Evolutionary conservation across 176 grass and related monocot species (phyloP).

Genomic region (Eragrostis curvula): DNA sequence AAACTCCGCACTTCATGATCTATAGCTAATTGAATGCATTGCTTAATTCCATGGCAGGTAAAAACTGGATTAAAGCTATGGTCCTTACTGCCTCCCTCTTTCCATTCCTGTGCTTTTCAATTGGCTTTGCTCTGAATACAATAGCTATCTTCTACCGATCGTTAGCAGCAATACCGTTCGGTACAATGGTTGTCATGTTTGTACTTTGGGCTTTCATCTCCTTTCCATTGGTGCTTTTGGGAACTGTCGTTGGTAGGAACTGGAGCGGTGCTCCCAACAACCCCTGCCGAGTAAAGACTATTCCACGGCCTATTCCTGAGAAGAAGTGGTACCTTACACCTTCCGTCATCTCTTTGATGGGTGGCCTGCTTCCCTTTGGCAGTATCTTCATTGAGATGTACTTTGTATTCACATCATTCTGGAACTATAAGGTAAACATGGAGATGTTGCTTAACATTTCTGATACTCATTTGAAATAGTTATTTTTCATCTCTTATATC

Average conservation of each 20-base stretch:
- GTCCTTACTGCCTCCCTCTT: slow-evolving; percentile 94
- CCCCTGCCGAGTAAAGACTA: slow-evolving; percentile 97
- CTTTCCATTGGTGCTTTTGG: slow-evolving; percentile 87
- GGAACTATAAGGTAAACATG: slow-evolving; percentile 97
- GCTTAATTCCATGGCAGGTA: slow-evolving; percentile 65
- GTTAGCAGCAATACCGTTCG: slow-evolving; percentile 94
- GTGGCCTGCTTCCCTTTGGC: slow-evolving; percentile 93
- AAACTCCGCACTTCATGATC: neutral
- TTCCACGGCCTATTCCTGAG: slow-evolving; percentile 91
- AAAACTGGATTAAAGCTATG: slow-evolving; percentile 98
- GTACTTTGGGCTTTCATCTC: slow-evolving; percentile 98
- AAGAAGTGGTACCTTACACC: slow-evolving; percentile 99
- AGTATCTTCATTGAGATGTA: slow-evolving; percentile 99
- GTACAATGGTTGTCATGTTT: slow-evolving; percentile 96
- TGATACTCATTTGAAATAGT: neutral
- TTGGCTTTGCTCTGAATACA: slow-evolving; percentile 91
- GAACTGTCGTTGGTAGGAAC: slow-evolving; percentile 89
- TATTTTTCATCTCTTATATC: neutral
- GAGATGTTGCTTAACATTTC: slow-evolving; percentile 3
- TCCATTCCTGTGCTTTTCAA: slow-evolving; percentile 89
- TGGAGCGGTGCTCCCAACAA: slow-evolving; percentile 99
- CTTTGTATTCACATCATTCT: slow-evolving; percentile 99
- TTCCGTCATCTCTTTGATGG: slow-evolving; percentile 88
- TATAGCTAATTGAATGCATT: slow-evolving; percentile 27
- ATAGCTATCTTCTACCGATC: slow-evolving; percentile 96